A percentile compares a stretch with the other conserved stretches of the same genome.
Conservation (phyloP, 176 grass and related monocot genomes). For the Elaeis guineensis region DNA sequence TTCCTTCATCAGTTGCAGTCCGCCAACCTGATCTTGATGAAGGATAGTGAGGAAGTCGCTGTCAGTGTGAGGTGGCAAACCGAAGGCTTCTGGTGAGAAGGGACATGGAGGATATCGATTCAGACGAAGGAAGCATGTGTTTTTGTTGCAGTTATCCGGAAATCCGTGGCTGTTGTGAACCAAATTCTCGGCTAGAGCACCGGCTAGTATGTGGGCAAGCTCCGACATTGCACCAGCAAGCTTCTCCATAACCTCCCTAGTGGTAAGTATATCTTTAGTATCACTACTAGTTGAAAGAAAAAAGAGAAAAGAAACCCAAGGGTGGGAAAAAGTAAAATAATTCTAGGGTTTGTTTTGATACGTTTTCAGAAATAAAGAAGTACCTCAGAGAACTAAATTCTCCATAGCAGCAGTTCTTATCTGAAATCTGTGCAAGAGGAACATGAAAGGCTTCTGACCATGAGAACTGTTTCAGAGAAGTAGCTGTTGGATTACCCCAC, state of each 20-base stretch:
- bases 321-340: background rate
- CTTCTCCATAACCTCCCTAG: slow-evolving; percentile 57
- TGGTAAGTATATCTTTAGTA: background rate
- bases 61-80: slow-evolving; percentile 83
- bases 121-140: slow-evolving; percentile 72
- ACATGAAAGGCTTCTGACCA: slow-evolving; percentile 95
- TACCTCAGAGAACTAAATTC: slow-evolving; percentile 59
- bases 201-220: slow-evolving; percentile 46
- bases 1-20: slow-evolving; percentile 75
- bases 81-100: slow-evolving; percentile 48
- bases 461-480: slow-evolving; percentile 62
- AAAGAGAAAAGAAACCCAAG: background rate
- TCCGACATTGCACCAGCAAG: slow-evolving; percentile 48
- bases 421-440: slow-evolving; percentile 45
- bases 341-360: background rate
- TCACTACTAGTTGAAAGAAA: no score
- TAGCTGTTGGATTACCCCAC: slow-evolving; percentile 70
- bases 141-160: slow-evolving; percentile 52
- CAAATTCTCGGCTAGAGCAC: slow-evolving; percentile 43
- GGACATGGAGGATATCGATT: slow-evolving; percentile 86
- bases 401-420: slow-evolving; percentile 35
- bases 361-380: background rate
- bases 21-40: slow-evolving; percentile 81
- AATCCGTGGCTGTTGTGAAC: slow-evolving; percentile 19
- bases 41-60: slow-evolving; percentile 96